Evolutionary conservation across 495 filamentous ascomycete species (phyloP).

Genomic region (Parathielavia appendiculata): DNA sequence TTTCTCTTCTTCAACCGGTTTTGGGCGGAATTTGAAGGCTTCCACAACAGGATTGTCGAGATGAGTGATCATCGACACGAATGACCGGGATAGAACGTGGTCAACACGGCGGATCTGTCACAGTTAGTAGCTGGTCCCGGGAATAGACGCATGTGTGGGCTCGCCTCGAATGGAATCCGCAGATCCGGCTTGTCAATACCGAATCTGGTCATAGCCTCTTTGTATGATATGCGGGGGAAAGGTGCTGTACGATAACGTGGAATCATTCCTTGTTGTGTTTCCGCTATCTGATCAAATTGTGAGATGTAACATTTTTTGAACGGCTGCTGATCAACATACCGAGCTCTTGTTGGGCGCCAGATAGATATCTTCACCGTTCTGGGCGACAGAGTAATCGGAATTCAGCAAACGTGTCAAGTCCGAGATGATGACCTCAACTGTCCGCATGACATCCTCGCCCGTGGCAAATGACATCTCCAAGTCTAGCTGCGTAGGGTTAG

Average conservation of each 20-base stretch:
- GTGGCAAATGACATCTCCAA: conserved; percentile 83
- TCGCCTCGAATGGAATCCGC: conserved; percentile 50
- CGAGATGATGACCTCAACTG: conserved; percentile 60
- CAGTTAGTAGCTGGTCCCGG: conserved; percentile 17
- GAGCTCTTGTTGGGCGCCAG: conserved; percentile 23
- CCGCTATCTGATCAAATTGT: neutral
- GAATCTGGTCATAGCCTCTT: conserved; percentile 71
- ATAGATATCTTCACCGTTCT: conserved; percentile 20
- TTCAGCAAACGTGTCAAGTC: conserved; percentile 50
- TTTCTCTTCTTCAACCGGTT: conserved; percentile 12
- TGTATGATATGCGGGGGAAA: conserved; percentile 55
- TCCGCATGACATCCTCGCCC: conserved; percentile 66
- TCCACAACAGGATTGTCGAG: conserved; percentile 63
- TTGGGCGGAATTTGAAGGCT: conserved; percentile 58
- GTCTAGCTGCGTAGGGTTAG: conserved; percentile 59
- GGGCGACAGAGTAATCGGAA: conserved; percentile 27
- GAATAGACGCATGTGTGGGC: conserved; percentile 4
- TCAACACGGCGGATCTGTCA: conserved; percentile 60
- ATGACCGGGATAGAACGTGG: conserved; percentile 56
- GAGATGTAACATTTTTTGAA: neutral
- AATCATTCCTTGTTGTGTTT: conserved; percentile 6
- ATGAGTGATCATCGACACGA: conserved; percentile 65
- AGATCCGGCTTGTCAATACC: conserved; percentile 92
- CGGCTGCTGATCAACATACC: neutral
- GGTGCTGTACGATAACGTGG: conserved; percentile 17